A percentile compares a stretch with the other conserved stretches of the same genome.
Evolutionary conservation across 2,329 filamentous ascomycete species (phyloP).

Genomic region (Aspergillus fumigatiaffinis): DNA sequence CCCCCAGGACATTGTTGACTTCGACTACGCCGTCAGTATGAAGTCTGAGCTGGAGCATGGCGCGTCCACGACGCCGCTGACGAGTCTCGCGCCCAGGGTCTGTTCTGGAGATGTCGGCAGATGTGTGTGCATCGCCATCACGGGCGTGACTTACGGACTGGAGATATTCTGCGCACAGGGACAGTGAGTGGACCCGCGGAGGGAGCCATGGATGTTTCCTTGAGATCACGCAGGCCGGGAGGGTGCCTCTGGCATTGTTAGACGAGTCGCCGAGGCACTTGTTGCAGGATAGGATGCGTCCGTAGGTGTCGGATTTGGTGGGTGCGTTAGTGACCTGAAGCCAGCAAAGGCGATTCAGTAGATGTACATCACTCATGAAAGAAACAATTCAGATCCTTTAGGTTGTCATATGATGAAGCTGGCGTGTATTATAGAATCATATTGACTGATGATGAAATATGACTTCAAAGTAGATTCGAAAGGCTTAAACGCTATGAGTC

Average conservation of each 20-base stretch:
- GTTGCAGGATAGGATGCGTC: conserved; percentile 20
- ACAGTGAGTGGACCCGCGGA: conserved; percentile 24
- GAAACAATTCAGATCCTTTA: background rate
- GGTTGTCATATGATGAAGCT: background rate
- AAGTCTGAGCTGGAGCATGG: conserved; percentile 15
- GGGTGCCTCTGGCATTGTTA: conserved; percentile 13
- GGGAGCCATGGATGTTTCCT: conserved; percentile 24
- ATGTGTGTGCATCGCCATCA: conserved; percentile 28
- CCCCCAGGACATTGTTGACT: conserved; percentile 13
- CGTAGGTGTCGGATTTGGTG: conserved; percentile 28
- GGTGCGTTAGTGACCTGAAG: conserved; percentile 22
- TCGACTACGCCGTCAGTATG: conserved; percentile 22
- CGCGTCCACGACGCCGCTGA: conserved; percentile 5
- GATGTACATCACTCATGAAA: background rate
- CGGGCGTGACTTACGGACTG: conserved; percentile 24
- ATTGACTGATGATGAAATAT: background rate
- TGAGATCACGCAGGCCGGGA: conserved; percentile 25
- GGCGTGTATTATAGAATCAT: background rate
- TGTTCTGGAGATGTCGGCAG: conserved; percentile 28
- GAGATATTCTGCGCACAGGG: conserved; percentile 27
- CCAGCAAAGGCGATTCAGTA: background rate
- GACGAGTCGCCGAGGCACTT: conserved; percentile 17
- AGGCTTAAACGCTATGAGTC: background rate
- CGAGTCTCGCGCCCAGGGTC: conserved; percentile 13
- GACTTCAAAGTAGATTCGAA: background rate